phyloP scores from a whole-genome alignment of 352 stramenopile species.

The Globisporangium nodosum region DNA sequence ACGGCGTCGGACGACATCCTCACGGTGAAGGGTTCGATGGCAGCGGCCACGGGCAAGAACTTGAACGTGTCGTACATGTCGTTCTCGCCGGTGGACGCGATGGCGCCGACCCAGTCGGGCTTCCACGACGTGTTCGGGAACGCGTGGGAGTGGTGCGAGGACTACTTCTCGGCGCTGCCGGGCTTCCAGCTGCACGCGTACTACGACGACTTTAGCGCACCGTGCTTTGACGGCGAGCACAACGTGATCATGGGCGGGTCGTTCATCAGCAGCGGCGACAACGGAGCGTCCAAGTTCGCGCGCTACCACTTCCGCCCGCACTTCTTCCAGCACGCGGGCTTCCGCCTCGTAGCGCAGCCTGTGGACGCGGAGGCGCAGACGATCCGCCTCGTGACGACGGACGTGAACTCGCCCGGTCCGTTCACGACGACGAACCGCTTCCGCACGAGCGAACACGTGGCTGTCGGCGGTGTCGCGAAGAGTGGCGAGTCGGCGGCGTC shows the following conservation, averaged over 20 bases:
- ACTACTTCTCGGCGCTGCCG: conserved; percentile 92
- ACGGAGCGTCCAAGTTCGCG: conserved; percentile 91
- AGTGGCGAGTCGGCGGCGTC: not conserved
- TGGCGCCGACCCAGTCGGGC: conserved; percentile 60
- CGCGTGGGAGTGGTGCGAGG: conserved; percentile 96
- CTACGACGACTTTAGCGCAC: conserved; percentile 97
- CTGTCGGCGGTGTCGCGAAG: conserved; percentile 10
- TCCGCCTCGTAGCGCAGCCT: conserved; percentile 88
- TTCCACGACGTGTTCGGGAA: conserved; percentile 95
- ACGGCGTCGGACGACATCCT: conserved; percentile 76
- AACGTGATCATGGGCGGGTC: conserved; percentile 95
- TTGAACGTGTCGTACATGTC: conserved; percentile 91
- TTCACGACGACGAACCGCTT: conserved; percentile 62
- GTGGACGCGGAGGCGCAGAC: conserved; percentile 54
- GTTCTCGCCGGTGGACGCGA: conserved; percentile 86
- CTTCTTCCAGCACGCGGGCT: conserved; percentile 96
- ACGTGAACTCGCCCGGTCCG: conserved; percentile 60
- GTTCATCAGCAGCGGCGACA: conserved; percentile 94
- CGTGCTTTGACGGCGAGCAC: conserved; percentile 97
- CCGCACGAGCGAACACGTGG: conserved; percentile 42
- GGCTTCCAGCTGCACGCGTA: conserved; percentile 89
- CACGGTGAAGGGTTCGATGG: conserved; percentile 42
- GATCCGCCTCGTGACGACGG: conserved; percentile 58
- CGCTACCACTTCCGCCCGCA: conserved; percentile 96
- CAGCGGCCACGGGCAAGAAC: conserved; percentile 65